Conservation (phyloP, 345 rosid species). For the Orychophragmus violaceus region DNA sequence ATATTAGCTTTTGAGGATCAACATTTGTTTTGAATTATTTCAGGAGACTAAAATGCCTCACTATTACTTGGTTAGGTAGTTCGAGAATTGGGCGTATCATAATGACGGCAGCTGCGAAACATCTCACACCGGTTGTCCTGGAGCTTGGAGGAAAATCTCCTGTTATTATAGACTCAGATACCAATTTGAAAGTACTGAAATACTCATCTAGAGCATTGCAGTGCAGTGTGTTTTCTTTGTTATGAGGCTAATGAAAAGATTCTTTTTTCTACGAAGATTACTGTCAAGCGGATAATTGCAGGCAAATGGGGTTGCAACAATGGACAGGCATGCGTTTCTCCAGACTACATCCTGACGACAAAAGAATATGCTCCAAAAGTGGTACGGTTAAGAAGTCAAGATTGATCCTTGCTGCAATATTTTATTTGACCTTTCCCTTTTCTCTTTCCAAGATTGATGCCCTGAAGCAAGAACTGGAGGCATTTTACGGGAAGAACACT, state of each 20-base stretch:
- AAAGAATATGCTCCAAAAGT: constrained; percentile 59
- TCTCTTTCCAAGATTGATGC: constrained; percentile 47
- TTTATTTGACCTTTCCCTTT: constrained; percentile 4
- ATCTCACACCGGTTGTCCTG: constrained; percentile 81
- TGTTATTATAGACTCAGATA: constrained; percentile 72
- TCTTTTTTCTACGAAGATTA: constrained; percentile 43
- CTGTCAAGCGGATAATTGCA: constrained; percentile 60
- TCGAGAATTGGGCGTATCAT: constrained; percentile 65
- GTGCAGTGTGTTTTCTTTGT: not conserved
- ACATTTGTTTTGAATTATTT: too few relatives aligned
- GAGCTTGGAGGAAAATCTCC: constrained; percentile 98
- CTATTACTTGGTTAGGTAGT: constrained; percentile 51
- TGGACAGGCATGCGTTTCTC: constrained; percentile 86
- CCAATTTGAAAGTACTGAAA: constrained; percentile 46
- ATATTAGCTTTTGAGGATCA: too few relatives aligned
- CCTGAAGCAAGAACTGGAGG: constrained; percentile 52
- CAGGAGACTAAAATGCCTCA: not conserved
- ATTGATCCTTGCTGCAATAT: not conserved
- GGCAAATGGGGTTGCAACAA: constrained; percentile 94
- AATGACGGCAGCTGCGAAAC: constrained; percentile 92
- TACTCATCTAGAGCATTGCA: not conserved
- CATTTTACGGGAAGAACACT: constrained; percentile 65
- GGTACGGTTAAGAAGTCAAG: constrained; percentile 42
- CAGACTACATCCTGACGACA: constrained; percentile 75
- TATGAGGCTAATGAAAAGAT: not conserved